Conservation (phyloP, 1,139 yeast genomes). For the Candida labiduridarum region DNA sequence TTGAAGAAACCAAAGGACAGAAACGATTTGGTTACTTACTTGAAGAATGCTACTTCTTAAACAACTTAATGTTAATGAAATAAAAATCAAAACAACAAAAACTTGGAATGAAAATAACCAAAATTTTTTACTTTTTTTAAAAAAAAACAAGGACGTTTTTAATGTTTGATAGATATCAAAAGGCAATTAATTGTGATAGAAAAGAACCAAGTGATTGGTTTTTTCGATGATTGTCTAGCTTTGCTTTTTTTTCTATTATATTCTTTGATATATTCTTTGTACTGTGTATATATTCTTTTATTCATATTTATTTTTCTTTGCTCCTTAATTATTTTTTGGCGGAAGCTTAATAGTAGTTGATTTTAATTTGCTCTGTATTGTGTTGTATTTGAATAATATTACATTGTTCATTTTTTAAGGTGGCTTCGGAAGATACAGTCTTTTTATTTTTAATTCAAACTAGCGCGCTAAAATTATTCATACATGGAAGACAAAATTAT, state of each 20-base stretch:
- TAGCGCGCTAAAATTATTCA: no score
- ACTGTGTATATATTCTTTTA: constrained; percentile 2
- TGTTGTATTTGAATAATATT: no score
- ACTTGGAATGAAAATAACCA: not conserved
- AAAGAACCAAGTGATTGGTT: not conserved
- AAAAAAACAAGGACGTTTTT: not conserved
- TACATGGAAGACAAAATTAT: no score
- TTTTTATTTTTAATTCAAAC: no score
- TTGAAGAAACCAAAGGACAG: constrained; percentile 99
- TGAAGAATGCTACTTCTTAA: constrained; percentile 63
- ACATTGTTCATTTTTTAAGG: not conserved
- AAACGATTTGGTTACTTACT: constrained; percentile 92
- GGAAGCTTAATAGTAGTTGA: no score
- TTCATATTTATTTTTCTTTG: not conserved
- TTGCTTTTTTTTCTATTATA: not conserved
- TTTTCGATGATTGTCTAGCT: constrained; percentile 2
- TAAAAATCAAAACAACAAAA: no score
- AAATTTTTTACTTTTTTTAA: not conserved
- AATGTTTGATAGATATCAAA: not conserved
- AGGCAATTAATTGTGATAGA: not conserved
- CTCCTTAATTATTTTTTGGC: not conserved
- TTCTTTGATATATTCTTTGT: constrained; percentile 1
- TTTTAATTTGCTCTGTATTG: not conserved
- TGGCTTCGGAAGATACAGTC: not conserved
- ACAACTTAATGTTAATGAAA: constrained; percentile 32